Evolutionary conservation across 371 early-diverging fungal species (phyloP).

Genomic region (Cokeromyces recurvatus): DNA sequence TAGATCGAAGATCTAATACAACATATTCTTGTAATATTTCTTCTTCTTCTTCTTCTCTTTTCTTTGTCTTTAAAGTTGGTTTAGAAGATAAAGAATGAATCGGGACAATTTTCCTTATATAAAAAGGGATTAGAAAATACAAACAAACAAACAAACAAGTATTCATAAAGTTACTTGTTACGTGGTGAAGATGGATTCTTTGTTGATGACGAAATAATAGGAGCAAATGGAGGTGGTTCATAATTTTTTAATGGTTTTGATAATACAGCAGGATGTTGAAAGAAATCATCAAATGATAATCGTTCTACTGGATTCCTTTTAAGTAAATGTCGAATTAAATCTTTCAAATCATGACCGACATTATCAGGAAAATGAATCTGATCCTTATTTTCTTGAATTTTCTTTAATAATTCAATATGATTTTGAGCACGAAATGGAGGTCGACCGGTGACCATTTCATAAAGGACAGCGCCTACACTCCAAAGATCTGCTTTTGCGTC

Average conservation of each 20-base stretch:
- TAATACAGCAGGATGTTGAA: slow-evolving; percentile 70
- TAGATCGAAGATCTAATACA: slow-evolving; percentile 74
- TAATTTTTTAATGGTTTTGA: background rate
- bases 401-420: slow-evolving; percentile 84
- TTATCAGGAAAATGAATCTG: slow-evolving; percentile 85
- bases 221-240: slow-evolving; percentile 38
- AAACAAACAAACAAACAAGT: no score
- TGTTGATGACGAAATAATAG: no score
- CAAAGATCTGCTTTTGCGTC: slow-evolving; percentile 95
- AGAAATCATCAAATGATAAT: slow-evolving; percentile 90
- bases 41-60: slow-evolving; percentile 35
- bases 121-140: no score
- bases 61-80: background rate
- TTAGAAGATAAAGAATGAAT: background rate
- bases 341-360: slow-evolving; percentile 73
- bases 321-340: slow-evolving; percentile 75
- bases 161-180: no score
- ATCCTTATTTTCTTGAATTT: slow-evolving; percentile 82
- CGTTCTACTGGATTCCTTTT: slow-evolving; percentile 83
- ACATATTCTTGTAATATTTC: slow-evolving; percentile 79
- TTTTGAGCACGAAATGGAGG: slow-evolving; percentile 93
- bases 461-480: slow-evolving; percentile 94
- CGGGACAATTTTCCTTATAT: no score
- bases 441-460: slow-evolving; percentile 87
- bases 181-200: no score